These are phyloP conservation scores for Aegilops umbellulata DNA, from an alignment of 176 grass and related monocot genomes.

Conservation along the genomic window DNA sequence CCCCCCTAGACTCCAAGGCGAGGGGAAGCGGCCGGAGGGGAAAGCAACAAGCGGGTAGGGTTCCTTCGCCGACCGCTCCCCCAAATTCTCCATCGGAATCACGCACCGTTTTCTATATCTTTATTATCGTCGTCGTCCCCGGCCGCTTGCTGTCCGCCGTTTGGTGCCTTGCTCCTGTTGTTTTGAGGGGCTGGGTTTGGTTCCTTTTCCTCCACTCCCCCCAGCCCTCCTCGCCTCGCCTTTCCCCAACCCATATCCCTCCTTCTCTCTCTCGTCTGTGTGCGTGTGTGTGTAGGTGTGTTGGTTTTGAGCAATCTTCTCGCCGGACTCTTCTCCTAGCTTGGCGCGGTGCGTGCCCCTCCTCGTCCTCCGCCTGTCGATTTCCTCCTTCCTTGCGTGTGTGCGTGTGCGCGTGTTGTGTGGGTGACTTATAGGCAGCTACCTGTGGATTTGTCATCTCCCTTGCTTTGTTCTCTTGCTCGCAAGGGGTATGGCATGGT, in stretches of 20 bases:
- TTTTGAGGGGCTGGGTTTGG: constrained; percentile 22
- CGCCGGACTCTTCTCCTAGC: constrained; percentile 24
- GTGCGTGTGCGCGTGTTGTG: constrained; percentile 28
- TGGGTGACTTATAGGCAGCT: constrained; percentile 25
- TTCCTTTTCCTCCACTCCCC: background rate
- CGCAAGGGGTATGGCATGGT: background rate
- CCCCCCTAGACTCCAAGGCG: constrained; percentile 26
- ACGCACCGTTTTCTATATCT: constrained; percentile 16
- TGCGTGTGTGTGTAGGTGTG: too few species aligned
- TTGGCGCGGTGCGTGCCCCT: constrained; percentile 18
- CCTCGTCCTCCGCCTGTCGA: background rate
- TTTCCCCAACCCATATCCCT: constrained; percentile 28
- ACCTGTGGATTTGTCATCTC: constrained; percentile 43
- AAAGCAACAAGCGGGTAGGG: constrained; percentile 51
- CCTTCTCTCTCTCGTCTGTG: background rate
- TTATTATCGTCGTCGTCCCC: background rate
- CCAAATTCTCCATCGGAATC: constrained; percentile 5
- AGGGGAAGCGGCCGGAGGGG: background rate
- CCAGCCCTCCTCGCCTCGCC: background rate
- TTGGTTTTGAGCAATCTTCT: constrained; percentile 22
- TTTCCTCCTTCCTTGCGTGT: constrained; percentile 13
- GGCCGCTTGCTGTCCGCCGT: background rate
- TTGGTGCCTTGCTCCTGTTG: constrained; percentile 28
- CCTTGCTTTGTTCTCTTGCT: constrained; percentile 50
- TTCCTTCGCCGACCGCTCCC: constrained; percentile 1